Percentiles rank a stretch among this genome's conserved stretches.
phyloP scores from a whole-genome alignment of 2,329 filamentous ascomycete genomes.

The Aspergillus quadrilineatus region DNA sequence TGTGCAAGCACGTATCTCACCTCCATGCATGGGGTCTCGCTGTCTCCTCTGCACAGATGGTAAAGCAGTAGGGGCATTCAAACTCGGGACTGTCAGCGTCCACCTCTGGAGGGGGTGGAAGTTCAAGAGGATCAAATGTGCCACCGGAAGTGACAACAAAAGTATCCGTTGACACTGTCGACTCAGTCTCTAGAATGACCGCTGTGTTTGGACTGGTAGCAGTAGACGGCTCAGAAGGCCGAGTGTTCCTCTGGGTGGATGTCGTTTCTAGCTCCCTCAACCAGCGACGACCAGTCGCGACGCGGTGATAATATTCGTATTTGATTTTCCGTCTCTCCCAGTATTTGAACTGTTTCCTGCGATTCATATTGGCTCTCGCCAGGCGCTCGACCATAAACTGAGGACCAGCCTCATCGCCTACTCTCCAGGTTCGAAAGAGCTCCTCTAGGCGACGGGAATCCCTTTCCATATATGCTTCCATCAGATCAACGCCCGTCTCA shows the following conservation, averaged over 20 bases:
- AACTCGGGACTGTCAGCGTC: background rate
- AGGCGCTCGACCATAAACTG: conserved; percentile 1
- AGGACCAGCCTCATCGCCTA: background rate
- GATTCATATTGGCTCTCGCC: background rate
- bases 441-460: background rate
- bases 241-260: background rate
- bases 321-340: background rate
- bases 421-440: background rate
- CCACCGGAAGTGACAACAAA: background rate
- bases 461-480: background rate
- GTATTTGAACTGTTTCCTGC: conserved; percentile 7
- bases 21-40: background rate
- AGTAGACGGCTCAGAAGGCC: background rate
- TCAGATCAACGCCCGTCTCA: background rate
- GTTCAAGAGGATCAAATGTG: background rate
- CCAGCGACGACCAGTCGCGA: background rate
- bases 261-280: background rate
- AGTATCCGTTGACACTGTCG: background rate
- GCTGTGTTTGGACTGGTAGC: background rate
- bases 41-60: background rate
- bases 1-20: background rate
- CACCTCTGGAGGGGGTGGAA: background rate
- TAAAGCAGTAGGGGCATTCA: conserved; percentile 7
- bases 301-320: background rate
- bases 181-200: background rate